Evolutionary conservation across 2,329 filamentous ascomycete genomes (phyloP).

Genomic region (Periconia macrospinosa): DNA sequence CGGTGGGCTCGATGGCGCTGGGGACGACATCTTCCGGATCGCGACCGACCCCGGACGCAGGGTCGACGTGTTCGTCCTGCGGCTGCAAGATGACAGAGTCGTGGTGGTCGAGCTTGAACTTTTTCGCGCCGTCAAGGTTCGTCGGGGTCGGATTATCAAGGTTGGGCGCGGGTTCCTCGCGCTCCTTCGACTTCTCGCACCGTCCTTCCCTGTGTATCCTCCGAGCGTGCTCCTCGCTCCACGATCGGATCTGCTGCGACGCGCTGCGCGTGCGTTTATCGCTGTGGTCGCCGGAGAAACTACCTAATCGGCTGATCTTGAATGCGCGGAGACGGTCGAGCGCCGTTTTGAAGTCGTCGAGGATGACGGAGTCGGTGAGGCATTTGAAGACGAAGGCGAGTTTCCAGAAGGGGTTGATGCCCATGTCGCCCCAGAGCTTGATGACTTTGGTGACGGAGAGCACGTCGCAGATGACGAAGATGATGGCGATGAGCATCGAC

Average conservation of each 20-base stretch:
- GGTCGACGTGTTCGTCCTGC: slow-evolving; percentile 11
- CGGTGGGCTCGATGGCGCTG: slow-evolving; percentile 20
- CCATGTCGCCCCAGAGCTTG: slow-evolving; percentile 44
- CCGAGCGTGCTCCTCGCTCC: slow-evolving; percentile 38
- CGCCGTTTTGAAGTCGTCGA: slow-evolving; percentile 69
- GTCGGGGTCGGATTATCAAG: neutral
- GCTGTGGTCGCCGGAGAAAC: slow-evolving; percentile 39
- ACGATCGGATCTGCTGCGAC: slow-evolving; percentile 32
- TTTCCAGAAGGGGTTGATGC: slow-evolving; percentile 70
- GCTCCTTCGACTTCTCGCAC: neutral
- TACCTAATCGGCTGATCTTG: slow-evolving; percentile 45
- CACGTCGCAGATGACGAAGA: slow-evolving; percentile 65
- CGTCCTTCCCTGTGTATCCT: slow-evolving; percentile 2
- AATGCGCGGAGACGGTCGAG: slow-evolving; percentile 51
- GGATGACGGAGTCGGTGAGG: slow-evolving; percentile 66
- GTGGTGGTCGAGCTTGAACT: slow-evolving; percentile 21
- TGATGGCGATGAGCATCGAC: slow-evolving; percentile 62
- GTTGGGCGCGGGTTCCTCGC: neutral
- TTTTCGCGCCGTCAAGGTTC: neutral
- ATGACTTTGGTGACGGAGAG: slow-evolving; percentile 60
- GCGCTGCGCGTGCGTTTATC: slow-evolving; percentile 36
- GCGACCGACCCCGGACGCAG: slow-evolving; percentile 15
- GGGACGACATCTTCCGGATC: slow-evolving; percentile 34
- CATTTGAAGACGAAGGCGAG: slow-evolving; percentile 68
- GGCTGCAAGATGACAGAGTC: no score